Conservation (phyloP, 768 basidiomycete species). For the Vararia minispora region DNA sequence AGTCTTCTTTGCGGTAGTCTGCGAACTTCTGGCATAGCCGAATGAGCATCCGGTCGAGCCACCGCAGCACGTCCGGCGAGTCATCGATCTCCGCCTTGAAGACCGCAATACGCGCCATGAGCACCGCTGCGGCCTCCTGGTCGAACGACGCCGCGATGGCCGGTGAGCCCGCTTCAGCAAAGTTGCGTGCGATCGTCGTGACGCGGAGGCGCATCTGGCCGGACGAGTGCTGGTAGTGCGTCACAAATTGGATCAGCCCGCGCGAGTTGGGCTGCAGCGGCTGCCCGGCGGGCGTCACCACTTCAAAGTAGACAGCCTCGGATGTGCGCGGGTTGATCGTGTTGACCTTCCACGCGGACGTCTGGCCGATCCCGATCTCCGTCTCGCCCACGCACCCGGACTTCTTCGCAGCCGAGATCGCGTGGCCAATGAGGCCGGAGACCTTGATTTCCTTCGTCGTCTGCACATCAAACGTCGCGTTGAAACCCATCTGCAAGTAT, state of each 20-base stretch:
- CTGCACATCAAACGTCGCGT: conserved; percentile 98
- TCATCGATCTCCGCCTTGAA: conserved; percentile 99
- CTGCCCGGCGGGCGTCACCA: conserved; percentile 94
- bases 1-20: conserved; percentile 96
- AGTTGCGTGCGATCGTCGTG: conserved; percentile 96
- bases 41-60: conserved; percentile 98
- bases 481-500: conserved; percentile 93
- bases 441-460: conserved; percentile 99
- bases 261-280: conserved; percentile 81
- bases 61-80: conserved; percentile 89
- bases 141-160: conserved; percentile 91
- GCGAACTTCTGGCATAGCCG: conserved; percentile 98
- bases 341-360: conserved; percentile 97
- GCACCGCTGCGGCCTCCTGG: conserved; percentile 93
- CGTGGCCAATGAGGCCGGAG: conserved; percentile 95
- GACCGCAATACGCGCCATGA: conserved; percentile 98
- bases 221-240: conserved; percentile 95
- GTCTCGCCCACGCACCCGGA: conserved; percentile 96
- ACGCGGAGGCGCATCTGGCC: conserved; percentile 94
- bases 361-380: conserved; percentile 97
- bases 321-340: conserved; percentile 80
- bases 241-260: conserved; percentile 95
- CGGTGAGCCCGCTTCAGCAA: conserved; percentile 94
- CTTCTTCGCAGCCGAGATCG: conserved; percentile 95
- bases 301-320: conserved; percentile 93